Conservation (phyloP, 2,329 filamentous ascomycete species). For the Ceratocystis variospora region DNA sequence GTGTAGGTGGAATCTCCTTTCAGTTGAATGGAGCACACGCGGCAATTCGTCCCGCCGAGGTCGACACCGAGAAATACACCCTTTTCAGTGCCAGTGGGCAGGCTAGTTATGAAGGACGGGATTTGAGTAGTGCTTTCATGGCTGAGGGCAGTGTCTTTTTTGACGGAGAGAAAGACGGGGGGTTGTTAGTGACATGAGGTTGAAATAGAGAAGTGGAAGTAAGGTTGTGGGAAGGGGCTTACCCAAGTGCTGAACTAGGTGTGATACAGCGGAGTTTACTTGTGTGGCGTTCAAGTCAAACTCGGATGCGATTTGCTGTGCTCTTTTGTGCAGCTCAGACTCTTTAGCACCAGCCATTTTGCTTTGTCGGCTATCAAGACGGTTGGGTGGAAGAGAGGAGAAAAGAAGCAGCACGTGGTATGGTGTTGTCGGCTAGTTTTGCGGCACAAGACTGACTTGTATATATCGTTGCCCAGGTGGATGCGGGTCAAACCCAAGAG, state of each 20-base stretch:
- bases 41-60: conserved; percentile 27
- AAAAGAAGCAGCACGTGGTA: not conserved
- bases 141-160: conserved; percentile 35
- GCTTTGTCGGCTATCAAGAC: not conserved
- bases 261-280: conserved; percentile 2
- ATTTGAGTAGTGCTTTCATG: conserved; percentile 54
- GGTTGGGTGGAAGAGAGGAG: not conserved
- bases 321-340: not conserved
- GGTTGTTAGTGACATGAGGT: not conserved
- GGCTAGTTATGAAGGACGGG: conserved; percentile 61
- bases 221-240: not conserved
- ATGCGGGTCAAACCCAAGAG: too few relatives aligned
- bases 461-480: too few relatives aligned
- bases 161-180: not conserved
- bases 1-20: conserved; percentile 54
- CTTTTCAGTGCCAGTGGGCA: conserved; percentile 68
- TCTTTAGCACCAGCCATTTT: not conserved
- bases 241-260: conserved; percentile 14
- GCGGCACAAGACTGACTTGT: too few relatives aligned
- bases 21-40: conserved; percentile 26
- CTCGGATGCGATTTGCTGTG: not conserved
- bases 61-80: conserved; percentile 29
- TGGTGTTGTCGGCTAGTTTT: not conserved
- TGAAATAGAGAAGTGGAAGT: not conserved
- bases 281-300: conserved; percentile 5